phyloP scores from a whole-genome alignment of 2,329 filamentous ascomycete species.

The Pseudogymnoascus sp. region DNA sequence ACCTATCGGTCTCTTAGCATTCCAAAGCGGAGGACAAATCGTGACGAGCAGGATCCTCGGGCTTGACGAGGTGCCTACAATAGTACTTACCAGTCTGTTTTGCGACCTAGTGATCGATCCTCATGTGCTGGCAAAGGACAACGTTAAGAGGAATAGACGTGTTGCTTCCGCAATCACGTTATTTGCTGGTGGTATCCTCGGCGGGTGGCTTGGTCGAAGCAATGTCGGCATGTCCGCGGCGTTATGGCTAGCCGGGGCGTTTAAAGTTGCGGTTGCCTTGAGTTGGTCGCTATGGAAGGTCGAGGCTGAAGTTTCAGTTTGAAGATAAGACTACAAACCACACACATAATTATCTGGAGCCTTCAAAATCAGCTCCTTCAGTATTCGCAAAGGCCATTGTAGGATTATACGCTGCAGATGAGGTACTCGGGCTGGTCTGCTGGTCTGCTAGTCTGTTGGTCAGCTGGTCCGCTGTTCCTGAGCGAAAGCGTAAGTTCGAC shows the following conservation, averaged over 20 bases:
- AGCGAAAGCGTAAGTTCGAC: too few species aligned
- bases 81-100: constrained; percentile 75
- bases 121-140: constrained; percentile 25
- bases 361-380: not conserved
- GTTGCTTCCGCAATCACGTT: constrained; percentile 43
- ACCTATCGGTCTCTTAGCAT: constrained; percentile 25
- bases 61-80: constrained; percentile 65
- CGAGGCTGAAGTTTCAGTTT: too few species aligned
- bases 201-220: constrained; percentile 48
- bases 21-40: constrained; percentile 72
- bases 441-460: not conserved
- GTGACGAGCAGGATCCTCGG: constrained; percentile 65
- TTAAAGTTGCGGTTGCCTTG: constrained; percentile 37
- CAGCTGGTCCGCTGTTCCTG: not conserved
- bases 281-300: too few species aligned
- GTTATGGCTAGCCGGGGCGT: constrained; percentile 35
- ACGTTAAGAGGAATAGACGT: constrained; percentile 47
- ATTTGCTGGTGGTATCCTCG: constrained; percentile 45
- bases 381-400: not conserved
- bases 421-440: not conserved
- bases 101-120: constrained; percentile 60
- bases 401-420: not conserved
- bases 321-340: too few species aligned
- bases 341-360: too few species aligned
- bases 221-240: constrained; percentile 42